These are phyloP conservation scores for Pythium vanterpoolii DNA, from an alignment of 352 stramenopile genomes.

Conservation along the genomic window DNA sequence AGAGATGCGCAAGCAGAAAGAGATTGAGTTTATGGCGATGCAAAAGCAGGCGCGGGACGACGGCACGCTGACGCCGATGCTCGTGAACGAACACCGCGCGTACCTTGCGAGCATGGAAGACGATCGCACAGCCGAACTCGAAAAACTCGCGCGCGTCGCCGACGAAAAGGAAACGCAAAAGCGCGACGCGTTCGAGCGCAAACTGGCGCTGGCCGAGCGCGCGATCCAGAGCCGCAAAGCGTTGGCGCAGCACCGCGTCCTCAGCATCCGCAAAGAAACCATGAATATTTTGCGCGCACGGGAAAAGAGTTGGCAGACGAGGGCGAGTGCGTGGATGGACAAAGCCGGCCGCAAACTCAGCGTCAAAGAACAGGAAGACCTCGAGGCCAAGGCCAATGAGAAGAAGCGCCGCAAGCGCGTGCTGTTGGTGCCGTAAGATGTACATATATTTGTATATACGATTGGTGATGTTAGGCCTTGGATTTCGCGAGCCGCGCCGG, in stretches of 20 bases:
- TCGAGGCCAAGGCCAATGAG: slow-evolving; percentile 64
- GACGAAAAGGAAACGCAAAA: slow-evolving; percentile 61
- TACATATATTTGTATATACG: not conserved
- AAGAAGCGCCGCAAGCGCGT: slow-evolving; percentile 70
- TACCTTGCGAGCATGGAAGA: slow-evolving; percentile 80
- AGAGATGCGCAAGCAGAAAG: slow-evolving; percentile 61
- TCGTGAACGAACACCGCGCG: slow-evolving; percentile 82
- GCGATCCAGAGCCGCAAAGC: slow-evolving; percentile 69
- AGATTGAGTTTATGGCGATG: slow-evolving; percentile 69
- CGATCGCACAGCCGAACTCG: slow-evolving; percentile 57
- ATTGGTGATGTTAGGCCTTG: slow-evolving; percentile 31
- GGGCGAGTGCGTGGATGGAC: slow-evolving; percentile 80
- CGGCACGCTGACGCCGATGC: slow-evolving; percentile 48
- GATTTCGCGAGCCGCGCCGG: slow-evolving; percentile 50
- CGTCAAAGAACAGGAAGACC: slow-evolving; percentile 89
- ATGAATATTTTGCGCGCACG: slow-evolving; percentile 58
- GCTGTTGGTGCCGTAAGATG: slow-evolving; percentile 41
- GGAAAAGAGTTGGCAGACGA: slow-evolving; percentile 84
- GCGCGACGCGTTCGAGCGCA: slow-evolving; percentile 72
- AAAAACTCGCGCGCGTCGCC: slow-evolving; percentile 38
- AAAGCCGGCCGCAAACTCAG: slow-evolving; percentile 86
- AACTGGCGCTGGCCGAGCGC: slow-evolving; percentile 65
- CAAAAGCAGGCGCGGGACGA: slow-evolving; percentile 64
- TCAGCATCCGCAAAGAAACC: slow-evolving; percentile 75
- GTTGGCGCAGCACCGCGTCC: slow-evolving; percentile 67